Evolutionary conservation across 371 early-diverging fungal species (phyloP).

Genomic region (Massospora cicadina): DNA sequence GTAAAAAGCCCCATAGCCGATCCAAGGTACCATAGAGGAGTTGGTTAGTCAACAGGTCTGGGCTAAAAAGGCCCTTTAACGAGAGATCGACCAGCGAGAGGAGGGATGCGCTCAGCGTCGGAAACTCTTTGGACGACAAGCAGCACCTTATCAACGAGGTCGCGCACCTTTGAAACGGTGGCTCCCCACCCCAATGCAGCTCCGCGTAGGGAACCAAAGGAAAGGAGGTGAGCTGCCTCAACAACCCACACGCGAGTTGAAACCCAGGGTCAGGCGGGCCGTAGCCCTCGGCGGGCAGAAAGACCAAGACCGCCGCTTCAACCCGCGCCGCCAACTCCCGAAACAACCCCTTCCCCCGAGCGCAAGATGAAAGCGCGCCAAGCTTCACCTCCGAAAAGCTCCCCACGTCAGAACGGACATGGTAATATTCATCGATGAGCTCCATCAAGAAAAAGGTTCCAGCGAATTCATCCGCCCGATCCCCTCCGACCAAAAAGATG

Average conservation of each 20-base stretch:
- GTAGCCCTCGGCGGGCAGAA: background rate
- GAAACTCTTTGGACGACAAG: background rate
- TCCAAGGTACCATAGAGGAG: background rate
- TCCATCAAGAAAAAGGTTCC: background rate
- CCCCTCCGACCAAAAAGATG: background rate
- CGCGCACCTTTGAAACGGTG: background rate
- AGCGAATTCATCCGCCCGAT: background rate
- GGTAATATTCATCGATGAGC: background rate
- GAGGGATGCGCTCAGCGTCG: background rate
- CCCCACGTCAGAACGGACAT: background rate
- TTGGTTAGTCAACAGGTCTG: background rate
- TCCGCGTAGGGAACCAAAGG: background rate
- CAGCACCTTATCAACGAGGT: slow-evolving; percentile 5
- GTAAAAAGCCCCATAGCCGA: background rate
- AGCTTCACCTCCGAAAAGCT: background rate
- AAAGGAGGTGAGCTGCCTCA: slow-evolving; percentile 9
- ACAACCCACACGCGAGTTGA: background rate
- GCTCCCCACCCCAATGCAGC: background rate
- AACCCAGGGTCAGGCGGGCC: background rate
- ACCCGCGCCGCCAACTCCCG: background rate
- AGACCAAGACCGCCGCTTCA: background rate
- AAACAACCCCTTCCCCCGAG: background rate
- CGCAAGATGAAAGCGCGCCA: background rate
- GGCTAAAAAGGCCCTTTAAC: background rate
- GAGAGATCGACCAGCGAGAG: slow-evolving; percentile 1